Evolutionary conservation across 768 basidiomycete species (phyloP), one percentile per base, ranked within the genome.

Genomic region (Mycena kentingensis): DNA sequence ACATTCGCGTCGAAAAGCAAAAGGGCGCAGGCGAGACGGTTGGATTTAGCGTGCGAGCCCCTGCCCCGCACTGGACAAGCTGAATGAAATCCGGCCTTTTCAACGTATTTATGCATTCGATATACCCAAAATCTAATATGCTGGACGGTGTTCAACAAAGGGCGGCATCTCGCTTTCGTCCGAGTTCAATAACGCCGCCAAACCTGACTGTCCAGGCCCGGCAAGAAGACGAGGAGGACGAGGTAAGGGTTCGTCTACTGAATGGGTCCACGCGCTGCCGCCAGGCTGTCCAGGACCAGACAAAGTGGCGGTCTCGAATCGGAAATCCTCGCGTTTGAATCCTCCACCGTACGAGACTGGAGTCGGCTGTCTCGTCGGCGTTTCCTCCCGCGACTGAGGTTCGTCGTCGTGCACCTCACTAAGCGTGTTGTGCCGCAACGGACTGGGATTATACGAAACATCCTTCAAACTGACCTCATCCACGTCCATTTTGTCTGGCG

Each of bases 1-100:
- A 93, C 60, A 83, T 98, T 62, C 82, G 89, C 1, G 84, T 98
- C 10, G 96, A 99, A 70, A 88, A 80, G 59, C 75, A 77, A 58
- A 94, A 91, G 63, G 96, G 96, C 0, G 50, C 73, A 28, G 96
- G 96, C 6, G 78, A 83, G 53, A 98, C 93, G 21, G 78, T 84
- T 57, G 84, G 88, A 88, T 93, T 67, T 39, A 35, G 42, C 3
- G 43, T 60, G 3, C 53, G 55, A 12, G 19, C 59, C 5, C 55
- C 55, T 12, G 31, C 55, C 7, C 59, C 55, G 12, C 26, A 24
- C 31, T 60, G 55, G 54, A 35, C 18, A 19, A 37, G 36, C 12
- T 11, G 36, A 11, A 10, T 10, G 18, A 7, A 37, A 7, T 10
- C 11, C 11, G 7, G 36, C 11, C 11, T n/a, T n/a, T n/a, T n/a